Base-by-base conservation (phyloP, 1,284 basidiomycete genomes). In the Singerocomus rubriflavus region DNA sequence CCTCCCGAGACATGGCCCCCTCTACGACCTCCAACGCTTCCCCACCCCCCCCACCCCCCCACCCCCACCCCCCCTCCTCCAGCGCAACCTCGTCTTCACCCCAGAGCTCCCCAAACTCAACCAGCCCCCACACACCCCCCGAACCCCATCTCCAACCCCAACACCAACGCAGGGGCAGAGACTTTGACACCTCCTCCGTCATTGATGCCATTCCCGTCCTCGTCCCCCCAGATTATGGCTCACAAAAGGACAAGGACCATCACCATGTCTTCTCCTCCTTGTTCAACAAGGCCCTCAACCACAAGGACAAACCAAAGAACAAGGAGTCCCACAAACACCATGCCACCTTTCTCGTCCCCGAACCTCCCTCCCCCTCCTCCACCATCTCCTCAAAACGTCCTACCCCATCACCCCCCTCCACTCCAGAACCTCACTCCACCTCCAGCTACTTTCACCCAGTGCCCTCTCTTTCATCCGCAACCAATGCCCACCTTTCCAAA, bases 11-110 rank as follows among this genome's bases (percentile, higher is more conserved):
- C 77, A 78, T 54, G 84, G 90, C 0, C 87, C 91, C 4, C 78
- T 97, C 44, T 84, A 91, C 70, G 93, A 96, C 69, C 82, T 97
- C 60, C 92, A 92, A 65, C 88, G 93, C 30, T 95, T 96, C 75
- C 79, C 96, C 54, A 91, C 94, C 71, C 83, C 91, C 70, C 91
- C 93, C 71, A 86, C 93, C 47, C 54, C 82, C 88, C 55, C 62
- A 66, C 34, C 60, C 59, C 44, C 62, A 63, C 27, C 63, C 64
- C 13, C 51, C 59, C 14, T 14, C 57, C 43, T 42, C 56, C 11
- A 44, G 51, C 31, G 25, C 59, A n/a, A 33, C 44, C 39, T 40
- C 57, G 2, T 57, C 64, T 26, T 63, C 68, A 0, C 44, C 41
- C 5, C 55, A 56, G 46, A 53, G 54, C 33, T 64, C 66, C 2